Percentiles rank a stretch among this genome's conserved stretches.
Conservation (phyloP, 192 early-diverging fungal species). For the Backusella morwellensis region DNA sequence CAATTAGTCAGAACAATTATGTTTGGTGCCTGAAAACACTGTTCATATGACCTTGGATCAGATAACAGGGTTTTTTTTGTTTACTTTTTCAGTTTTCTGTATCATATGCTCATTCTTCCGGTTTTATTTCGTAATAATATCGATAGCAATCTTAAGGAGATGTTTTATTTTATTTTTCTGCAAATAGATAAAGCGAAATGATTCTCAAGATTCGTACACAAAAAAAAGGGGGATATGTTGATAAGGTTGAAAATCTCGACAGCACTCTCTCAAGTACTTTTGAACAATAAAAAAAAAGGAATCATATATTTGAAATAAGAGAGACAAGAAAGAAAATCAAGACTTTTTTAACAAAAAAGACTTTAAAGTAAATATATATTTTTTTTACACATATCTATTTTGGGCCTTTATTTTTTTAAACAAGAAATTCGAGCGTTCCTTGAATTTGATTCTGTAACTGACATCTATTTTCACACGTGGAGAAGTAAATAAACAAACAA, state of each 20-base stretch:
- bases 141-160: background rate
- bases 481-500: background rate
- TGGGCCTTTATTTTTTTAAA: background rate
- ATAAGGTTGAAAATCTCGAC: no score
- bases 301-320: no score
- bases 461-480: background rate
- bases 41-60: background rate
- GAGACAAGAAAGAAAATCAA: no score
- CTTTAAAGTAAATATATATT: background rate
- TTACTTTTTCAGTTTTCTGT: background rate
- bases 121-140: background rate
- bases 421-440: background rate
- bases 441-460: background rate
- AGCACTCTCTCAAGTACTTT: no score
- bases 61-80: background rate
- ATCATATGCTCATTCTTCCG: background rate
- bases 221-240: background rate
- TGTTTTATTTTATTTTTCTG: background rate
- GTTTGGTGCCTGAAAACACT: background rate
- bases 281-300: no score
- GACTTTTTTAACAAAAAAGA: no score
- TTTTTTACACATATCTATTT: background rate
- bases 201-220: background rate
- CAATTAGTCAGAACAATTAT: background rate
- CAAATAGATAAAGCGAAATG: background rate